Evolutionary conservation across 257 asterid species (phyloP).

Genomic region (Penstemon newberryi): DNA sequence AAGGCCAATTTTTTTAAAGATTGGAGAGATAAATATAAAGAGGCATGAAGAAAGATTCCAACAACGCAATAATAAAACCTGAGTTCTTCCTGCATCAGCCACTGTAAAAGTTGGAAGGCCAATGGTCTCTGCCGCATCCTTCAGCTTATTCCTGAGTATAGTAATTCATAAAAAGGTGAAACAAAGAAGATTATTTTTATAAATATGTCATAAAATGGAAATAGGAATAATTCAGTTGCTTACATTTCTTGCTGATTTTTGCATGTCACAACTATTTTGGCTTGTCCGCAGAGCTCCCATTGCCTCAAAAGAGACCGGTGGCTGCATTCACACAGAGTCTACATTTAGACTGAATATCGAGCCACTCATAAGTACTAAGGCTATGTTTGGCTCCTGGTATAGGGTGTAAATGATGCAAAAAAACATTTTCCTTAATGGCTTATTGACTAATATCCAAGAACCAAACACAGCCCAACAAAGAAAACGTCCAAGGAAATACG

Average conservation of each 20-base stretch:
- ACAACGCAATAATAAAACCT: slow-evolving; percentile 45
- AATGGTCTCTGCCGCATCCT: slow-evolving; percentile 80
- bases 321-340: slow-evolving; percentile 47
- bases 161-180: background rate
- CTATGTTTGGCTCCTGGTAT: background rate
- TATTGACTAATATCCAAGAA: too few relatives aligned
- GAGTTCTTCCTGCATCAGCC: slow-evolving; percentile 99
- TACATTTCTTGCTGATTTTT: slow-evolving; percentile 99
- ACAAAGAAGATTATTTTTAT: background rate
- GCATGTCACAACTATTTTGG: slow-evolving; percentile 94
- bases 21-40: background rate
- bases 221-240: slow-evolving; percentile 38
- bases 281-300: slow-evolving; percentile 92
- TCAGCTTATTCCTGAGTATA: slow-evolving; percentile 70
- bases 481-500: background rate
- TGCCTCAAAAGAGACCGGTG: slow-evolving; percentile 72
- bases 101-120: slow-evolving; percentile 94
- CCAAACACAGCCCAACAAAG: background rate
- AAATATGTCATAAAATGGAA: background rate
- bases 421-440: too few relatives aligned
- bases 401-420: too few relatives aligned
- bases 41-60: background rate
- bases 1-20: background rate
- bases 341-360: slow-evolving; percentile 2
- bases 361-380: background rate